These are phyloP conservation scores for Aspergillus indologenus DNA, from an alignment of 495 filamentous ascomycete species.

Conservation along the genomic window DNA sequence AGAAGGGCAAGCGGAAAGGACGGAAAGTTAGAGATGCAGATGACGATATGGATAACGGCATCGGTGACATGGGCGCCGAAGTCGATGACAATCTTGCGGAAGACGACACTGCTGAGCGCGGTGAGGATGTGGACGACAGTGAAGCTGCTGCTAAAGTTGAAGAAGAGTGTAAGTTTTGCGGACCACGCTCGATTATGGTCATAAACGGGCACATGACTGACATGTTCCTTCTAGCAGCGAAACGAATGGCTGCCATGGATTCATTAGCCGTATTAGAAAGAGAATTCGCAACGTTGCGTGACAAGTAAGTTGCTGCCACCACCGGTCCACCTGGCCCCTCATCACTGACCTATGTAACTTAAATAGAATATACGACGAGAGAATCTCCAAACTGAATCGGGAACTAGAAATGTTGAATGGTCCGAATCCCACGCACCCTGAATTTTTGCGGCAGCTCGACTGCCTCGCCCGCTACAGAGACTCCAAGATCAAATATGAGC, in stretches of 20 bases:
- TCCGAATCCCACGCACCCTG: constrained; percentile 78
- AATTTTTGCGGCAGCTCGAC: constrained; percentile 80
- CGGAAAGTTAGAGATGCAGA: constrained; percentile 39
- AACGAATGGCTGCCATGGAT: constrained; percentile 78
- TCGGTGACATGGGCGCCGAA: constrained; percentile 24
- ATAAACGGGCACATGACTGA: not conserved
- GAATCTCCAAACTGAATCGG: constrained; percentile 71
- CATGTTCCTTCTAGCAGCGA: constrained; percentile 56
- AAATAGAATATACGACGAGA: constrained; percentile 78
- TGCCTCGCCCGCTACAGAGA: constrained; percentile 77
- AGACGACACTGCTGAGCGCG: constrained; percentile 44
- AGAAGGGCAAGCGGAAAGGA: constrained; percentile 46
- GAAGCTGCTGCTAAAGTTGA: constrained; percentile 39
- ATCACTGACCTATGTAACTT: constrained; percentile 17
- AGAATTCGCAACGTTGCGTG: constrained; percentile 78
- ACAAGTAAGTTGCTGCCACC: constrained; percentile 59
- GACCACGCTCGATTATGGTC: not conserved
- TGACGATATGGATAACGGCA: constrained; percentile 32
- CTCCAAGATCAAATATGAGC: constrained; percentile 72
- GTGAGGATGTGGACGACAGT: constrained; percentile 40
- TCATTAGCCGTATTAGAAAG: constrained; percentile 74
- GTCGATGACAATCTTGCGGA: constrained; percentile 41
- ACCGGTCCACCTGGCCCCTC: not conserved
- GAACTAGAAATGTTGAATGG: constrained; percentile 80
- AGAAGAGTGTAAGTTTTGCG: constrained; percentile 68